These are phyloP conservation scores for Aspergillus hortae DNA, from an alignment of 2,329 filamentous ascomycete species.

Conservation along the genomic window DNA sequence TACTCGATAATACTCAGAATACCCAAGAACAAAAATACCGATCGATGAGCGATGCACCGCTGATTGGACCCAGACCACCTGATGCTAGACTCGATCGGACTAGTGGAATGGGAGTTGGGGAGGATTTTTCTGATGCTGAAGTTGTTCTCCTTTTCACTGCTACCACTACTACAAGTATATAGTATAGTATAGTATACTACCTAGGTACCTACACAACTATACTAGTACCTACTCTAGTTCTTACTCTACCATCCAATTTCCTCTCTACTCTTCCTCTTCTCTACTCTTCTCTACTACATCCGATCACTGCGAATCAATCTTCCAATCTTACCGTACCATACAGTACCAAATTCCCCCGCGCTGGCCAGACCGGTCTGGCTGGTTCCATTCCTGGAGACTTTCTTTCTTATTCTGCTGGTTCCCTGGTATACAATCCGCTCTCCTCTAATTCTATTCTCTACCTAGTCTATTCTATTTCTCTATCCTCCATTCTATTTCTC, in stretches of 20 bases:
- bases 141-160: no score
- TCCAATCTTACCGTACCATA: not conserved
- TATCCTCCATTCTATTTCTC: not conserved
- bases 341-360: constrained; percentile 13
- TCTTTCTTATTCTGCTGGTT: not conserved
- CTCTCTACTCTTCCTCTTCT: not conserved
- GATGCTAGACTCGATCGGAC: not conserved
- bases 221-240: no score
- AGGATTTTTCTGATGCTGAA: no score
- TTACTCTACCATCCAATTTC: not conserved
- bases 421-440: not conserved
- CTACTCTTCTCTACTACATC: no score
- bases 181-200: no score
- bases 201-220: no score
- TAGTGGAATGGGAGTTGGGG: not conserved
- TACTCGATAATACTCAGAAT: no score
- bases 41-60: no score
- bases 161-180: no score
- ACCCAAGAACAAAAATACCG: no score
- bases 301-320: no score
- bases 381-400: constrained; percentile 11
- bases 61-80: no score
- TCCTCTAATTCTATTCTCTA: not conserved
- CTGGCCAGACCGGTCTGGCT: constrained; percentile 21
- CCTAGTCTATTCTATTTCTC: not conserved